Evolutionary conservation across 2,329 filamentous ascomycete species (phyloP).

Genomic region (Trichocomaceae sp.): DNA sequence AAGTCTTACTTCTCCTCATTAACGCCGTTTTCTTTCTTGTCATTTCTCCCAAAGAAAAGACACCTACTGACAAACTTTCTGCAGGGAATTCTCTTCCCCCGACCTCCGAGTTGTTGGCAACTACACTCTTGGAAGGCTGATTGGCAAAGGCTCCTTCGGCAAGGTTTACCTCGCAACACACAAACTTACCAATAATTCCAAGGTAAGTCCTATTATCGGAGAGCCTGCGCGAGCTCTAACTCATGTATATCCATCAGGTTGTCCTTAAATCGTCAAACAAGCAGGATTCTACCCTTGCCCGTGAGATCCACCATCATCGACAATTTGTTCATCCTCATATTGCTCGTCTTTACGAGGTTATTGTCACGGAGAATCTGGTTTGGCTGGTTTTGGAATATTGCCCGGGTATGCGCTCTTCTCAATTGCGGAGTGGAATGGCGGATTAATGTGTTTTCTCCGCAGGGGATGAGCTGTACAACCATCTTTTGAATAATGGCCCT

Average conservation of each 20-base stretch:
- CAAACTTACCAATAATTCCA: conserved; percentile 97
- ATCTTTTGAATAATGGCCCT: conserved; percentile 79
- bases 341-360: conserved; percentile 91
- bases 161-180: conserved; percentile 95
- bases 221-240: neutral
- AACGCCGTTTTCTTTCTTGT: no score
- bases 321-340: conserved; percentile 98
- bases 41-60: no score
- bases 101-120: conserved; percentile 91
- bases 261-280: conserved; percentile 98
- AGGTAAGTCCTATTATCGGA: conserved; percentile 49
- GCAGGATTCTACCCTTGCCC: conserved; percentile 87
- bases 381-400: conserved; percentile 98
- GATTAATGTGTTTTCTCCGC: conserved; percentile 15
- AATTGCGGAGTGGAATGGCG: neutral
- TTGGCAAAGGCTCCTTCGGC: conserved; percentile 96
- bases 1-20: conserved; percentile 36
- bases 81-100: conserved; percentile 85
- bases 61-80: conserved; percentile 15
- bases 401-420: conserved; percentile 54
- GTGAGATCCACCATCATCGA: conserved; percentile 96
- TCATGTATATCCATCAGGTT: conserved; percentile 52
- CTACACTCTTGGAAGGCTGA: conserved; percentile 82
- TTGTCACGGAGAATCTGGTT: conserved; percentile 88
- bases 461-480: conserved; percentile 97